Evolutionary conservation across 139 green algal genomes (phyloP), one percentile per base, ranked within the genome.

Genomic region (Chlorella sp.): DNA sequence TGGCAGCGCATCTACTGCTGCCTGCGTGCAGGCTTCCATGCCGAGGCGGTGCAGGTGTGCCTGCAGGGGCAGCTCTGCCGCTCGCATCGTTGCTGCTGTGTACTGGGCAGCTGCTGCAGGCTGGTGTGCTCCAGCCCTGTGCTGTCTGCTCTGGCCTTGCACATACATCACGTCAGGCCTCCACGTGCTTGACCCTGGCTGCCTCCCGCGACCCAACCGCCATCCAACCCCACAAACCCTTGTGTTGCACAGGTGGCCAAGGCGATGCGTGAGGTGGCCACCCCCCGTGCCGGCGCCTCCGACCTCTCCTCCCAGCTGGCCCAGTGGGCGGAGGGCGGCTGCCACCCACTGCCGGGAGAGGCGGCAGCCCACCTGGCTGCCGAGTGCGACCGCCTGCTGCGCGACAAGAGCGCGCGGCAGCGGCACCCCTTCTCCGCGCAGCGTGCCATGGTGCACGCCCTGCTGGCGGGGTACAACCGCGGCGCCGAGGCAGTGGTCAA

Each of bases 1-100:
- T 97, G 93, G 92, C 87, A 84, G n/a, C 86, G 94, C 87, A 84
- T 98, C 71, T 98, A 92, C 88, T 91, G 87, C 74, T 91, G 85
- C 86, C 88, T 98, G 32, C 89, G 95, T 34, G 91, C 91, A 32
- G 95, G 94, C 55, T 94, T 91, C 80, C 60, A 86, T 28, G 81
- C 89, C 38, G 88, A 94, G 30, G 95, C 95, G 3, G 75, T 91
- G 20, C 73, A 89, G 47, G 91, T 94, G 64, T 67, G 88, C 2
- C n/a, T n/a, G n/a, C n/a, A n/a, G n/a, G n/a, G n/a, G n/a, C n/a
- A n/a, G n/a, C n/a, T n/a, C n/a, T n/a, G n/a, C n/a, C n/a, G n/a
- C n/a, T n/a, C n/a, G n/a, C n/a, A n/a, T n/a, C n/a, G n/a, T n/a
- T n/a, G n/a, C n/a, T n/a, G n/a, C 44, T 51, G 44, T 51, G 44